These are phyloP conservation scores for Escallonia rubra DNA, from an alignment of 129 eudicot genomes.

Conservation along the genomic window DNA sequence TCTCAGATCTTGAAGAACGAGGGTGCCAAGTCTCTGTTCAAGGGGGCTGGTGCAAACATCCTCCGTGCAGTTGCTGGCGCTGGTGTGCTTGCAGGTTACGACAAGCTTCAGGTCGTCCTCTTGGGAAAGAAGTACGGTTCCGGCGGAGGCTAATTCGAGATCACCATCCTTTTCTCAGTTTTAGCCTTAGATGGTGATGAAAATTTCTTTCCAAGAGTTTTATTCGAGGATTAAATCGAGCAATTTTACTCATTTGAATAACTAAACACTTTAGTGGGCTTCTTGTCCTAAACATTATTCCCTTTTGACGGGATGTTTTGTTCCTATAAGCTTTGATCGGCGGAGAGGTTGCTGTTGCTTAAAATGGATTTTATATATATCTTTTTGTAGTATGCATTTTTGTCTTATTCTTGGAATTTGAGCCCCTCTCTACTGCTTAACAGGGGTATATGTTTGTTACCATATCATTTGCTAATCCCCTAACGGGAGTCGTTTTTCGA, in stretches of 20 bases:
- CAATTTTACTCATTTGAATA: conserved; percentile 26
- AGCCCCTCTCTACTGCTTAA: not conserved
- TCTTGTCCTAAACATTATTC: conserved; percentile 4
- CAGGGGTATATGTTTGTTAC: no score
- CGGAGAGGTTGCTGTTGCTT: not conserved
- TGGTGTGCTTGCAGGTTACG: conserved; percentile 80
- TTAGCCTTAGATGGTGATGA: conserved; percentile 39
- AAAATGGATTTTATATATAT: no score
- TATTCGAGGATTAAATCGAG: conserved; percentile 10
- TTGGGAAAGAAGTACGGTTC: conserved; percentile 84
- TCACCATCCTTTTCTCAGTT: not conserved
- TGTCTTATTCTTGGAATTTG: not conserved
- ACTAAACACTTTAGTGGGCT: conserved; percentile 6
- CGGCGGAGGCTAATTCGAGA: conserved; percentile 49
- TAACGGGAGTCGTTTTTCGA: no score
- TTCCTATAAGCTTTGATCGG: not conserved
- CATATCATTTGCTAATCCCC: no score
- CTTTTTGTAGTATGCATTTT: not conserved
- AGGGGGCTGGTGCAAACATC: conserved; percentile 36
- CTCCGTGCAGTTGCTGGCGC: conserved; percentile 90
- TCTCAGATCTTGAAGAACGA: conserved; percentile 8
- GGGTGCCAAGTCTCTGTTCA: conserved; percentile 16
- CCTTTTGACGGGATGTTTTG: not conserved
- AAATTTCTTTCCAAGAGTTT: conserved; percentile 12
- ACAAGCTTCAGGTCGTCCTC: conserved; percentile 69